A percentile compares a stretch with the other conserved stretches of the same genome.
Evolutionary conservation across 2,329 filamentous ascomycete genomes (phyloP).

Genomic region (Monosporascus sp.): DNA sequence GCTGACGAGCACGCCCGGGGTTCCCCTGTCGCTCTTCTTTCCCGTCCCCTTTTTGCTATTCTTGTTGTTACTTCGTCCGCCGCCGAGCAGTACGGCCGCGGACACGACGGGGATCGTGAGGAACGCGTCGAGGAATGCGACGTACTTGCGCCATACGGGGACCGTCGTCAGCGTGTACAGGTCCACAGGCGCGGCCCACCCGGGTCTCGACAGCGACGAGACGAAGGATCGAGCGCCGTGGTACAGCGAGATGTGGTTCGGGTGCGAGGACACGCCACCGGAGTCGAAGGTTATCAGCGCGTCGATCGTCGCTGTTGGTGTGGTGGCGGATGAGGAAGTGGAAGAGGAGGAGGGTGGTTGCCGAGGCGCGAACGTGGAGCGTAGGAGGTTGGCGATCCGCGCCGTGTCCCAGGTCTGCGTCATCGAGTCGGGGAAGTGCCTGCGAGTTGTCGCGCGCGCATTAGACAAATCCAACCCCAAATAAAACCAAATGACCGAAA

Average conservation of each 20-base stretch:
- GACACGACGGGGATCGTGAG: slow-evolving; percentile 59
- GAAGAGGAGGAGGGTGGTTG: slow-evolving; percentile 9
- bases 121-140: slow-evolving; percentile 69
- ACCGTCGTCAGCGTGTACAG: slow-evolving; percentile 80
- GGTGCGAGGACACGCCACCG: slow-evolving; percentile 78
- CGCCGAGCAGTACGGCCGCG: slow-evolving; percentile 43
- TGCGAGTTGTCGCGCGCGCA: slow-evolving; percentile 8
- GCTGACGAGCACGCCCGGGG: slow-evolving; percentile 60
- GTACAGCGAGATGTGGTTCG: slow-evolving; percentile 89
- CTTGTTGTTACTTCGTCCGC: slow-evolving; percentile 9
- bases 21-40: slow-evolving; percentile 33
- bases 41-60: slow-evolving; percentile 2
- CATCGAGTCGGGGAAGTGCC: slow-evolving; percentile 87
- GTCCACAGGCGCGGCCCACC: slow-evolving; percentile 68
- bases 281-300: slow-evolving; percentile 85
- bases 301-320: slow-evolving; percentile 59
- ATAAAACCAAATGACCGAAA: slow-evolving; percentile 1
- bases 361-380: slow-evolving; percentile 67
- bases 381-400: slow-evolving; percentile 65
- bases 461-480: too few relatives aligned
- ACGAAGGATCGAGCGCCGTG: slow-evolving; percentile 74
- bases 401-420: slow-evolving; percentile 67
- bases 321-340: slow-evolving; percentile 19
- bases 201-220: slow-evolving; percentile 56
- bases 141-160: slow-evolving; percentile 73